A percentile compares a stretch with the other conserved stretches of the same genome.
Evolutionary conservation across 306 rosid genomes (phyloP).

Genomic region (Cucurbita moschata): DNA sequence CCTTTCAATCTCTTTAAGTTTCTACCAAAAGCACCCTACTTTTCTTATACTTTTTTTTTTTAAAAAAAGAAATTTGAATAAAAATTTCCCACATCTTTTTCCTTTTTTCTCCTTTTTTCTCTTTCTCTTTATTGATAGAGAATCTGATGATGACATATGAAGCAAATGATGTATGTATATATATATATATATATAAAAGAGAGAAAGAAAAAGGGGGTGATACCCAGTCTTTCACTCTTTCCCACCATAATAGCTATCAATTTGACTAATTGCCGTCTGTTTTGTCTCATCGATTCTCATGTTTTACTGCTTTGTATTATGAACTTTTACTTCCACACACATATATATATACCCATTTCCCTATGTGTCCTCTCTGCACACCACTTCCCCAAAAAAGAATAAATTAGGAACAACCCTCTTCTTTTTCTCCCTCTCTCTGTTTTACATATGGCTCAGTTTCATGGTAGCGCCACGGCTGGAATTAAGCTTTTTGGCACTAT

Average conservation of each 20-base stretch:
- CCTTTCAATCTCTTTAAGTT: background rate
- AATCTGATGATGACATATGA: constrained; percentile 26
- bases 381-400: background rate
- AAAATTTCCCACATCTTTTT: background rate
- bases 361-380: background rate
- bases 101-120: background rate
- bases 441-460: constrained; percentile 32
- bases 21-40: constrained; percentile 6
- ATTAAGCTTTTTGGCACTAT: constrained; percentile 76
- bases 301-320: background rate
- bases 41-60: constrained; percentile 3
- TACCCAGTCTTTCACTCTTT: constrained; percentile 18
- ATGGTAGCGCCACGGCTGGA: constrained; percentile 29
- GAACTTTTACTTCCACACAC: constrained; percentile 14
- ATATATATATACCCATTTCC: background rate
- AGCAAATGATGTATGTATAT: background rate
- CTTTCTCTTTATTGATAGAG: background rate
- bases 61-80: background rate
- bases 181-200: background rate
- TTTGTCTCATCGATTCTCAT: constrained; percentile 17
- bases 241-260: constrained; percentile 1
- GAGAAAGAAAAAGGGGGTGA: constrained; percentile 23
- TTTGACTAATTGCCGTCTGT: constrained; percentile 16
- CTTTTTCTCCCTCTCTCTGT: background rate
- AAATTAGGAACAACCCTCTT: background rate